A percentile compares a stretch with the other conserved stretches of the same genome.
Evolutionary conservation across 129 eudicot genomes (phyloP).

Genomic region (Helianthus annuus): DNA sequence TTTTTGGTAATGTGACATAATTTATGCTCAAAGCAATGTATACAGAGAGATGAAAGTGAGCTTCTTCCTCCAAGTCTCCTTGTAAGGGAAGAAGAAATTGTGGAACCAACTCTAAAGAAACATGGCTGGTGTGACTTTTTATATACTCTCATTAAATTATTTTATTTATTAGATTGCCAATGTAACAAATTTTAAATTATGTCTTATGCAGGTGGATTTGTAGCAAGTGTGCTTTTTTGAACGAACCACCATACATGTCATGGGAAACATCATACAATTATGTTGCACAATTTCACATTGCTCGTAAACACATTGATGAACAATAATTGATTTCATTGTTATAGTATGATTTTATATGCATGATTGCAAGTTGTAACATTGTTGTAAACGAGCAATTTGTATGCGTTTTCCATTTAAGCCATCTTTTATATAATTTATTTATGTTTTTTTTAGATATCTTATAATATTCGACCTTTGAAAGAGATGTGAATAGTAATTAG

Average conservation of each 20-base stretch:
- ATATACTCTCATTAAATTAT: neutral
- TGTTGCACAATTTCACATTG: slow-evolving; percentile 34
- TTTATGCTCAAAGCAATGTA: neutral
- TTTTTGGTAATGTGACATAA: neutral
- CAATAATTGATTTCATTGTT: too few relatives aligned
- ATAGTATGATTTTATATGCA: too few relatives aligned
- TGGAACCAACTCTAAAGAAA: slow-evolving; percentile 37
- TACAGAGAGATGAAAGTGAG: slow-evolving; percentile 27
- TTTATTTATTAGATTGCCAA: neutral
- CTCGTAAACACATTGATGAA: slow-evolving; percentile 20
- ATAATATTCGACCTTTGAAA: too few relatives aligned
- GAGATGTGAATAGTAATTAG: too few relatives aligned
- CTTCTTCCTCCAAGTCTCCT: slow-evolving; percentile 11
- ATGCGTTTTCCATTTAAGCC: too few relatives aligned
- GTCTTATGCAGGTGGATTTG: slow-evolving; percentile 34
- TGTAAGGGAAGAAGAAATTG: slow-evolving; percentile 20
- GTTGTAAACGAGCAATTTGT: too few relatives aligned
- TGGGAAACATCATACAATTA: slow-evolving; percentile 24
- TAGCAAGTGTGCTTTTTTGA: slow-evolving; percentile 40
- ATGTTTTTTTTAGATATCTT: too few relatives aligned
- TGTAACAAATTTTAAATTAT: neutral
- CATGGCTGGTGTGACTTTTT: slow-evolving; percentile 36
- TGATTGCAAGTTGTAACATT: too few relatives aligned
- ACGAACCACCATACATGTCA: slow-evolving; percentile 30
- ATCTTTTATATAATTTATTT: too few relatives aligned